phyloP scores from a whole-genome alignment of 2,329 filamentous ascomycete species.

The Claviceps pazoutovae region DNA sequence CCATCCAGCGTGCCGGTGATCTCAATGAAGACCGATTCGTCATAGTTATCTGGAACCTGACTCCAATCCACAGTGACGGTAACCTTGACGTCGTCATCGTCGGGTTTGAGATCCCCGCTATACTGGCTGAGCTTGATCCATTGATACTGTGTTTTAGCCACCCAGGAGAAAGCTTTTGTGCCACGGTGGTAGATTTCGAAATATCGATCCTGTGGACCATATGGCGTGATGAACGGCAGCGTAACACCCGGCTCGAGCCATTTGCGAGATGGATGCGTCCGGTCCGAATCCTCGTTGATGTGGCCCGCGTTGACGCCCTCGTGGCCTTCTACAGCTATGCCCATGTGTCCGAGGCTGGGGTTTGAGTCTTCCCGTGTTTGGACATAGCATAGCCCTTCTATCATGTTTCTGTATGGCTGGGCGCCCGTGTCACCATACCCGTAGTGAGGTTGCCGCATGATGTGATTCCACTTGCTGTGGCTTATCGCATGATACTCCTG shows the following conservation, averaged over 20 bases:
- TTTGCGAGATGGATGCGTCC: constrained; percentile 26
- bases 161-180: constrained; percentile 17
- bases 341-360: constrained; percentile 28
- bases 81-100: constrained; percentile 18
- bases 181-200: constrained; percentile 24
- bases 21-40: constrained; percentile 27
- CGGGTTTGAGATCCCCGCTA: constrained; percentile 16
- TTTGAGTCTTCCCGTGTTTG: constrained; percentile 33
- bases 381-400: constrained; percentile 38
- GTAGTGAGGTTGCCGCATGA: constrained; percentile 35
- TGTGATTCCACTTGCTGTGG: constrained; percentile 41
- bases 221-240: constrained; percentile 18
- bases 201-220: constrained; percentile 17
- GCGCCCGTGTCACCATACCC: constrained; percentile 23
- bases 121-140: constrained; percentile 18
- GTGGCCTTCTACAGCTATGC: constrained; percentile 18
- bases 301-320: constrained; percentile 21
- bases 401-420: constrained; percentile 37
- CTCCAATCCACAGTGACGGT: constrained; percentile 20
- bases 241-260: constrained; percentile 18
- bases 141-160: constrained; percentile 17
- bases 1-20: constrained; percentile 22
- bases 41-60: constrained; percentile 23
- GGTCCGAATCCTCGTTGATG: constrained; percentile 40
- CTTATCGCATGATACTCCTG: constrained; percentile 37